Base-by-base conservation (phyloP, 2,329 filamentous ascomycete genomes). In the Albifimbria verrucaria region DNA sequence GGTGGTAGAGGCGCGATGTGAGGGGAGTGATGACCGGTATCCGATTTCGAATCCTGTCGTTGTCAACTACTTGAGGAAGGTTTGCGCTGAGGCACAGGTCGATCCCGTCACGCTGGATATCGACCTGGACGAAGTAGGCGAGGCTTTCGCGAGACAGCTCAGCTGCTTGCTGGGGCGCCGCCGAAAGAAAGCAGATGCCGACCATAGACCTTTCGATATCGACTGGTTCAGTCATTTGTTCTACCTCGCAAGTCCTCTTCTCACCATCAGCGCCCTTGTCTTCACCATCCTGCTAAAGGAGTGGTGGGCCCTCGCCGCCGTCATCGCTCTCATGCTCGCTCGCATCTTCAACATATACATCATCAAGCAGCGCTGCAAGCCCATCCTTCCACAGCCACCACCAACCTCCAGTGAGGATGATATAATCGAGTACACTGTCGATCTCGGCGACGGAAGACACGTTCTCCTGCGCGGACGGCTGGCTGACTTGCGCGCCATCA, bases 401-500 rank as follows among this genome's bases (percentile, higher is more conserved):
- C 52, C 47, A n/a, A 6, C 2, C 44, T 51, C 0, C 32, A 26
- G 50, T 17, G 53, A 58, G 32, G 56, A 62, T 18, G 46, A 48
- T 43, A 50, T 60, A 48, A 60, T 65, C 41, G 77, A 83, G 57
- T 76, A 85, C 49, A 66, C 78, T 2, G 69, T 86, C 22, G 74
- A 82, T 24, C 71, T 86, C 4, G 77, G 75, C 20, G 70, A 75
- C 22, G 78, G 79, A 42, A 72, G 77, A 1, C 75, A 74, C 59
- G 73, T 86, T 1, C 69, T 78, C 12, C 71, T 87, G 42, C 74
- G 76, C 24, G 85, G 84, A 4, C 62, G 71, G 4, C 72, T 78
- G 7, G 72, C 78, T 26, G 83, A 86, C 61, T 70, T 87, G 7
- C 81, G 81, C 52, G 82, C 82, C 25, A 74, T 86, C 41, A 86